A percentile compares a stretch with the other conserved stretches of the same genome.
Conservation (phyloP, 1,284 basidiomycete genomes). For the Cryptococcus jaspeensis region DNA sequence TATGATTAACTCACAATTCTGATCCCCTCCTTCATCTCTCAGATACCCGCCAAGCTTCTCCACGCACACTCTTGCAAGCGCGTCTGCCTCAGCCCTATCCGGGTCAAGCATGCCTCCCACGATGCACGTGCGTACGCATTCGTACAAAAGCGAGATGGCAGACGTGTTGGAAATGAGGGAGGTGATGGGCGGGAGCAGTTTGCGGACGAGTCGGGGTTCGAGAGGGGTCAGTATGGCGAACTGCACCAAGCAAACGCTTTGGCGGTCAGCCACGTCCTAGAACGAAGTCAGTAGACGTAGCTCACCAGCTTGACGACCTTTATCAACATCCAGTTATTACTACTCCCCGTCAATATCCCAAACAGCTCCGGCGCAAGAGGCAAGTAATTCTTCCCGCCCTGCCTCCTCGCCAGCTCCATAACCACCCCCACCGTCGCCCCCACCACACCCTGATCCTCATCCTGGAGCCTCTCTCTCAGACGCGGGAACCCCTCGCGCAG, state of each 20-base stretch:
- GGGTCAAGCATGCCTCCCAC: slow-evolving; percentile 93
- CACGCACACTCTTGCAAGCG: slow-evolving; percentile 82
- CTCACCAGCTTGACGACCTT: slow-evolving; percentile 94
- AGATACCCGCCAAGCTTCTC: slow-evolving; percentile 92
- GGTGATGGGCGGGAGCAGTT: slow-evolving; percentile 88
- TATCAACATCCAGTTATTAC: slow-evolving; percentile 99
- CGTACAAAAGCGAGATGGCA: slow-evolving; percentile 93
- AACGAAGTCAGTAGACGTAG: slow-evolving; percentile 2
- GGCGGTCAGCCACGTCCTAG: not conserved
- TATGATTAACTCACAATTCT: slow-evolving; percentile 68
- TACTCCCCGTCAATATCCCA: slow-evolving; percentile 86
- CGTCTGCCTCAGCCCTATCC: slow-evolving; percentile 63
- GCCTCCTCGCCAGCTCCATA: slow-evolving; percentile 79
- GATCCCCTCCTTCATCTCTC: slow-evolving; percentile 74
- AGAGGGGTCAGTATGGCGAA: slow-evolving; percentile 87
- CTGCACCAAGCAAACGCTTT: slow-evolving; percentile 52
- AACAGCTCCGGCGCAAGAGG: slow-evolving; percentile 89
- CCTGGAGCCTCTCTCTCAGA: slow-evolving; percentile 80
- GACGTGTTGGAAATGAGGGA: slow-evolving; percentile 93
- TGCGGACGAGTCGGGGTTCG: slow-evolving; percentile 90
- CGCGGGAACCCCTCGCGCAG: slow-evolving; percentile 65
- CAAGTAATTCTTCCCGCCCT: slow-evolving; percentile 74
- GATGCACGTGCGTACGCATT: slow-evolving; percentile 97
- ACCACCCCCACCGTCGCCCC: slow-evolving; percentile 91
- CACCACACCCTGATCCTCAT: slow-evolving; percentile 84